These are phyloP conservation scores for Sordaria brevicollis DNA, from an alignment of 495 filamentous ascomycete species.

Conservation along the genomic window DNA sequence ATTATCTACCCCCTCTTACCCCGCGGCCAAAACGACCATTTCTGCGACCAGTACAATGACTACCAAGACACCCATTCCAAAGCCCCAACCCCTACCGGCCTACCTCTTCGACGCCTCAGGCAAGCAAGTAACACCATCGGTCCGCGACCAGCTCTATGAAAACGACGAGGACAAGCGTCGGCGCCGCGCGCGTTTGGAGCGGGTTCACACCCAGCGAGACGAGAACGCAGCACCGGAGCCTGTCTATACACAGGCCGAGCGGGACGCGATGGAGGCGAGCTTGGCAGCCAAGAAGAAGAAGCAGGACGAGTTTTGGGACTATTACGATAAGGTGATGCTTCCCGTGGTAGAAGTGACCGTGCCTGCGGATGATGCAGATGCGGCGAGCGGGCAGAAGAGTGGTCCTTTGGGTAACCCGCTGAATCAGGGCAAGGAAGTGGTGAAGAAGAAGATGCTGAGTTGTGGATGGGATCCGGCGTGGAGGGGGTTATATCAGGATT, in stretches of 20 bases:
- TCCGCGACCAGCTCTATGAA: conserved; percentile 26
- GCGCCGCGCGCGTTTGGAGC: conserved; percentile 20
- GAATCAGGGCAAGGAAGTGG: background rate
- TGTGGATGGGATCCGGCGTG: background rate
- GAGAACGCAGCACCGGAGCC: conserved; percentile 33
- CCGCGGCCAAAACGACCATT: background rate
- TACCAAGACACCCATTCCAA: background rate
- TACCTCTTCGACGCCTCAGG: conserved; percentile 32
- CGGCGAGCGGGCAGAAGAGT: no score
- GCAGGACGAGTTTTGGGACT: conserved; percentile 14
- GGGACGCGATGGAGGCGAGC: conserved; percentile 2
- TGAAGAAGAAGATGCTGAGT: background rate
- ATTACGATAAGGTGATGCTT: conserved; percentile 3
- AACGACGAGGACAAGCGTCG: conserved; percentile 24
- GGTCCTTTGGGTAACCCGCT: no score
- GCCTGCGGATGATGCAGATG: background rate
- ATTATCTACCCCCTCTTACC: background rate
- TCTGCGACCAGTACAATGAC: background rate
- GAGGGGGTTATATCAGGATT: background rate
- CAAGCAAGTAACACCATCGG: conserved; percentile 34
- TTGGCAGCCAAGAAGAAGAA: conserved; percentile 5
- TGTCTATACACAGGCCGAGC: conserved; percentile 16
- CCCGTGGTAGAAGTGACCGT: background rate
- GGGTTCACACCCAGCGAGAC: conserved; percentile 17
- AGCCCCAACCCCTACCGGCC: conserved; percentile 18